Evolutionary conservation across 495 filamentous ascomycete genomes (phyloP).

Genomic region (Arthonia radiata): DNA sequence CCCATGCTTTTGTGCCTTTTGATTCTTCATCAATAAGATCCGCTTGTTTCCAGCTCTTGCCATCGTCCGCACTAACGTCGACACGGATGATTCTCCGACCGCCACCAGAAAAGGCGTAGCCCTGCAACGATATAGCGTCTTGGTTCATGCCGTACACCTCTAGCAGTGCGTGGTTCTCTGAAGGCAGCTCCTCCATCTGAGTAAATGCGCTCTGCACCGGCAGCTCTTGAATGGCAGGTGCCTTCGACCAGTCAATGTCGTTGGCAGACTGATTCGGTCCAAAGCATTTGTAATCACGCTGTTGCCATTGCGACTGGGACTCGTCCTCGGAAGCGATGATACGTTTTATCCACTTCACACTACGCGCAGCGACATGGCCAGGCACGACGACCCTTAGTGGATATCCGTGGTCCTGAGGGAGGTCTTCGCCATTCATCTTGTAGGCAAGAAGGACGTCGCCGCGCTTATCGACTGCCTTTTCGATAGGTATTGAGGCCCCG

Average conservation of each 20-base stretch:
- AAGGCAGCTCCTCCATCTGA: slow-evolving; percentile 12
- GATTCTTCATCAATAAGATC: slow-evolving; percentile 18
- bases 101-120: slow-evolving; percentile 35
- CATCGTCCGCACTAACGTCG: slow-evolving; percentile 29
- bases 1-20: slow-evolving; percentile 22
- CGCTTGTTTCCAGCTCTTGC: slow-evolving; percentile 20
- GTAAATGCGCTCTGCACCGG: slow-evolving; percentile 33
- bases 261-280: slow-evolving; percentile 27
- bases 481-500: slow-evolving; percentile 31
- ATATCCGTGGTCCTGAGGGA: slow-evolving; percentile 32
- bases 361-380: slow-evolving; percentile 33
- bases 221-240: slow-evolving; percentile 32
- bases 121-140: slow-evolving; percentile 17
- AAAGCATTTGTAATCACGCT: slow-evolving; percentile 37
- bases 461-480: slow-evolving; percentile 24
- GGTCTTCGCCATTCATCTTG: slow-evolving; percentile 32
- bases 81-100: slow-evolving; percentile 27
- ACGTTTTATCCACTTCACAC: slow-evolving; percentile 39
- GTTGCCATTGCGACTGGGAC: slow-evolving; percentile 31
- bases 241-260: slow-evolving; percentile 29
- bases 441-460: slow-evolving; percentile 39
- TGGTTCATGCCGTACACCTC: slow-evolving; percentile 13
- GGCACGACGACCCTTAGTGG: slow-evolving; percentile 35
- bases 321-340: slow-evolving; percentile 34
- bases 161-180: slow-evolving; percentile 12